Percentiles rank a stretch among this genome's conserved stretches.
Conservation (phyloP, 257 asterid species). For the Knoxia roxburghii region DNA sequence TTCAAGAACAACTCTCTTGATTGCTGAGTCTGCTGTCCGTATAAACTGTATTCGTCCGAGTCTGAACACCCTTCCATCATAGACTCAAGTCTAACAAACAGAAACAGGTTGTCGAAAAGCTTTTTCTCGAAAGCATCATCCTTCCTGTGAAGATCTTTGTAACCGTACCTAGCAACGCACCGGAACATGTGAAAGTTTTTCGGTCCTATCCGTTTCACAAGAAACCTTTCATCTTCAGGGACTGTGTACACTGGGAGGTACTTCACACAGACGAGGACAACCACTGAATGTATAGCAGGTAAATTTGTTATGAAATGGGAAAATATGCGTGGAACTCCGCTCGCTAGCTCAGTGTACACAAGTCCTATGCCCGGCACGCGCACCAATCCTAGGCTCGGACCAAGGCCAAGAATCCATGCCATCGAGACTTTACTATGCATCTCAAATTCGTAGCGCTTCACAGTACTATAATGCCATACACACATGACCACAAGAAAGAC, state of each 20-base stretch:
- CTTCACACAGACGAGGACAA: conserved; percentile 84
- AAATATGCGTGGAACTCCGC: conserved; percentile 92
- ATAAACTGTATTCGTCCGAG: conserved; percentile 74
- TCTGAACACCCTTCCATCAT: conserved; percentile 98
- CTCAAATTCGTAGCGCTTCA: conserved; percentile 86
- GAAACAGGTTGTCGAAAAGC: conserved; percentile 66
- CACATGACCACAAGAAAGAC: conserved; percentile 80
- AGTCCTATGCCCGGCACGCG: conserved; percentile 98
- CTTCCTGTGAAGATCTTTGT: conserved; percentile 84
- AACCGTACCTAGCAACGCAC: conserved; percentile 88
- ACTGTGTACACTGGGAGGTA: conserved; percentile 94
- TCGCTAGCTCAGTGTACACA: conserved; percentile 93
- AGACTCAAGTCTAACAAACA: conserved; percentile 76
- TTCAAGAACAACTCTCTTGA: conserved; percentile 36
- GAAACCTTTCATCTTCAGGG: conserved; percentile 83
- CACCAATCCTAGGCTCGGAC: conserved; percentile 92
- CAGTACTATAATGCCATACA: conserved; percentile 87
- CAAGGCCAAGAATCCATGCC: conserved; percentile 95
- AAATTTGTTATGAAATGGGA: conserved; percentile 93
- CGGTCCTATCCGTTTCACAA: conserved; percentile 89
- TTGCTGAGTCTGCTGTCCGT: conserved; percentile 65
- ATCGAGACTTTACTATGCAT: conserved; percentile 95
- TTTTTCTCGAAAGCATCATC: conserved; percentile 87
- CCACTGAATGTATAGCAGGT: conserved; percentile 86
- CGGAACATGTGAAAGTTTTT: conserved; percentile 92